Base-by-base conservation (phyloP, 164 flowering plant species). In the Annona squamosa region DNA sequence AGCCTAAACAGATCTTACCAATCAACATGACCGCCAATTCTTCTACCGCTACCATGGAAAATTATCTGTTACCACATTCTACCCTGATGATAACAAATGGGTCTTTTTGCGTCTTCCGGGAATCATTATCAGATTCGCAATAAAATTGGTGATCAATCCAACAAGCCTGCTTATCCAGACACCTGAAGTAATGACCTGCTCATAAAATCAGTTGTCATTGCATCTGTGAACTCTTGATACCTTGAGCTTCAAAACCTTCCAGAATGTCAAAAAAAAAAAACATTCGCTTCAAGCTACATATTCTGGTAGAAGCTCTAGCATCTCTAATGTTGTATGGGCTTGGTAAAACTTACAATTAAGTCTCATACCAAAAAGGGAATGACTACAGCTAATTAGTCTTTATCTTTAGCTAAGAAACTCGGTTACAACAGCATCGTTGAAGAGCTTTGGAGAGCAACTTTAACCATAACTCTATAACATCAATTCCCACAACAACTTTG, bases 381-480 rank as follows among this genome's bases (percentile, higher is more conserved):
- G 59, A 52, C 3, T 9, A 52, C 13, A 16, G 17, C 59, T 16
- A 52, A 52, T 52, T 52, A 52, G 59, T 52, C 9, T 52, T 52
- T 52, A 16, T 26, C 59, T 9, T 52, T 52, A 16, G 47, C 46
- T 43, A 66, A 44, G n/a, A 67, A 66, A 68, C 16, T 61, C 59
- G 13, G 76, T 70, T 73, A 76, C 78, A 72, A 59, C 71, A 67
- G 71, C 78, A 71, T 67, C 68, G n/a, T 19, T 47, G 6, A 5
- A 47, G 74, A 78, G 69, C 71, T 73, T 56, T 62, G 59, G 6
- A 57, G 42, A 68, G 46, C 52, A 68, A 45, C 70, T 46, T 46
- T 16, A 68, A 68, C 56, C 46, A 44, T 42, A 26, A 68, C 45
- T 16, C 70, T 45, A 68, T 46, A 46, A 41, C 17, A 41, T 10